Conservation (phyloP, 257 asterid genomes). For the Lithospermum erythrorhizon region DNA sequence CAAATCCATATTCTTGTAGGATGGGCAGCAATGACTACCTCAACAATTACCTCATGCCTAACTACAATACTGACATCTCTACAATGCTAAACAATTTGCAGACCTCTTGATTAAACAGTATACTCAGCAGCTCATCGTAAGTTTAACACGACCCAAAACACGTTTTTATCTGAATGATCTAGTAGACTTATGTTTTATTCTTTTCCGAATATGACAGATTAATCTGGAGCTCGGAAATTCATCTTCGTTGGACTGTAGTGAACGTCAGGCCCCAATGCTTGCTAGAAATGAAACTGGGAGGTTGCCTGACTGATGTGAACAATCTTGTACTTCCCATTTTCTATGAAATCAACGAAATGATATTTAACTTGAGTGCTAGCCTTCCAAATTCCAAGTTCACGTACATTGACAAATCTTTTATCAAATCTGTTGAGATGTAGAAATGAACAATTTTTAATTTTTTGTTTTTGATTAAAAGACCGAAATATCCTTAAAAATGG, state of each 20-base stretch:
- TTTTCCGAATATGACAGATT: conserved; percentile 23
- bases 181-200: neutral
- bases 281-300: conserved; percentile 43
- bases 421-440: too few species aligned
- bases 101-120: conserved; percentile 59
- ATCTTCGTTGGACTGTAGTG: conserved; percentile 66
- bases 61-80: conserved; percentile 48
- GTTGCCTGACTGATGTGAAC: conserved; percentile 58
- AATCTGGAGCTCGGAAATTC: conserved; percentile 79
- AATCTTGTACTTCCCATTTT: conserved; percentile 51
- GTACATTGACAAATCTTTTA: conserved; percentile 52
- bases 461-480: too few species aligned
- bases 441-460: too few species aligned
- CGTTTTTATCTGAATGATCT: neutral
- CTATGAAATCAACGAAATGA: conserved; percentile 52
- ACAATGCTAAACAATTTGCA: conserved; percentile 62
- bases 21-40: conserved; percentile 98
- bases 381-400: conserved; percentile 55
- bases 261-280: conserved; percentile 84
- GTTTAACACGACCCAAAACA: neutral
- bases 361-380: conserved; percentile 38
- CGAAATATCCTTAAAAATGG: too few species aligned
- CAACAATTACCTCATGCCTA: conserved; percentile 87
- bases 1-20: conserved; percentile 58
- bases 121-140: conserved; percentile 56